phyloP scores from a whole-genome alignment of 176 grass and related monocot species.

The Cenchrus purpureus region DNA sequence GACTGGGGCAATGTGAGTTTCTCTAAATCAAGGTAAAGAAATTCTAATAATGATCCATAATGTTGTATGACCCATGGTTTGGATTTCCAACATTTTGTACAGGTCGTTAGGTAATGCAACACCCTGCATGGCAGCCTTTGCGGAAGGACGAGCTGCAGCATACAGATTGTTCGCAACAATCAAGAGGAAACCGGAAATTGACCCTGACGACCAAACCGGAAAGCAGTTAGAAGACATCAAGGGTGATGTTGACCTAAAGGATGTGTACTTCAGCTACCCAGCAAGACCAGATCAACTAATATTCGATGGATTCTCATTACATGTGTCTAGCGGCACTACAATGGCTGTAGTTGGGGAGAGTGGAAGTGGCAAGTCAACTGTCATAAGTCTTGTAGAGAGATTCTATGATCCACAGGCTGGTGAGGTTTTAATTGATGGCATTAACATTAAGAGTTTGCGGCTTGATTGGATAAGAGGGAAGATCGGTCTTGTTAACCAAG shows the following conservation, averaged over 20 bases:
- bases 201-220: conserved; percentile 61
- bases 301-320: conserved; percentile 82
- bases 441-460: conserved; percentile 70
- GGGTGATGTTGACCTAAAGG: conserved; percentile 77
- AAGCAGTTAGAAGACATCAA: conserved; percentile 60
- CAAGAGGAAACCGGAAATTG: conserved; percentile 80
- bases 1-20: conserved; percentile 72
- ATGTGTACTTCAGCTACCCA: conserved; percentile 88
- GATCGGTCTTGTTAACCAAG: conserved; percentile 91
- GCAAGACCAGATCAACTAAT: conserved; percentile 75
- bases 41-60: neutral
- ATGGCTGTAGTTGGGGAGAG: conserved; percentile 93
- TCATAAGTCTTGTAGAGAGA: conserved; percentile 78
- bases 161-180: conserved; percentile 81
- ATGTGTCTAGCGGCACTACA: conserved; percentile 67
- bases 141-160: conserved; percentile 80
- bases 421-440: conserved; percentile 81
- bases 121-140: conserved; percentile 77
- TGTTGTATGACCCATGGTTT: neutral
- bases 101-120: conserved; percentile 87
- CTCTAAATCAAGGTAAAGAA: conserved; percentile 5
- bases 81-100: conserved; percentile 9
- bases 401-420: conserved; percentile 90
- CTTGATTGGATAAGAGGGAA: conserved; percentile 79
- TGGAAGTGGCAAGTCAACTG: conserved; percentile 90